A percentile compares a stretch with the other conserved stretches of the same genome.
Evolutionary conservation across 2,329 filamentous ascomycete species (phyloP).

Genomic region (Colletotrichum truncatum): DNA sequence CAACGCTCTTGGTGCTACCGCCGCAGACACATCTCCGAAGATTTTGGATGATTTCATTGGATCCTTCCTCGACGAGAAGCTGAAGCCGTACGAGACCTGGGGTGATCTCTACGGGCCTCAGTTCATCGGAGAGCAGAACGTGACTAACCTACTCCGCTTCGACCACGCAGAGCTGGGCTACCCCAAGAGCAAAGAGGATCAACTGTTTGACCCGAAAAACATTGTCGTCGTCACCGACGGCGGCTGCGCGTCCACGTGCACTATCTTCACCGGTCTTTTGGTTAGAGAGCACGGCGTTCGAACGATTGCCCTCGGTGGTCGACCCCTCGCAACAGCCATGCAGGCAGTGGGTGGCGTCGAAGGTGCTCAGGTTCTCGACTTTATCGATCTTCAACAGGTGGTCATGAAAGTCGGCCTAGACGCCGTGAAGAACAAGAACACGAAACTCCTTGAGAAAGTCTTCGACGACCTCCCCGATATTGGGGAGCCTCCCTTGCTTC

Average conservation of each 20-base stretch:
- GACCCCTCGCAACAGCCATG: conserved; percentile 59
- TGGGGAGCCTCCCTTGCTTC: conserved; percentile 15
- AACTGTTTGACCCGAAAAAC: conserved; percentile 46
- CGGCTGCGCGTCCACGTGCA: conserved; percentile 68
- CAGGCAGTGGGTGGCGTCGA: conserved; percentile 68
- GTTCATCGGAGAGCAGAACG: conserved; percentile 13
- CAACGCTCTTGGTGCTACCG: conserved; percentile 21
- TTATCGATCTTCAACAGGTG: conserved; percentile 34
- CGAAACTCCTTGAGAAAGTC: not conserved
- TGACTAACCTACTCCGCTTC: conserved; percentile 16
- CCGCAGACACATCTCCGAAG: not conserved
- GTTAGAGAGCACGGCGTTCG: conserved; percentile 60
- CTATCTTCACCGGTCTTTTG: conserved; percentile 65
- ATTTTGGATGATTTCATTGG: conserved; percentile 3
- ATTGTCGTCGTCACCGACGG: conserved; percentile 62
- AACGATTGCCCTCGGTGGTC: conserved; percentile 66
- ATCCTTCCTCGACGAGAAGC: conserved; percentile 35
- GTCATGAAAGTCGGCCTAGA: not conserved
- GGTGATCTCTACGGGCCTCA: conserved; percentile 4
- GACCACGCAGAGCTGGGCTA: not conserved
- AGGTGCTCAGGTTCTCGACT: conserved; percentile 52
- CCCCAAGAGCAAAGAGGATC: not conserved
- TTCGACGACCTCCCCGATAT: conserved; percentile 6
- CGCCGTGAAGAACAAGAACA: conserved; percentile 15
- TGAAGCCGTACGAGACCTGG: conserved; percentile 42